A percentile compares a stretch with the other conserved stretches of the same genome.
Evolutionary conservation across 2,329 filamentous ascomycete genomes (phyloP).

Genomic region (Aureobasidium lini): DNA sequence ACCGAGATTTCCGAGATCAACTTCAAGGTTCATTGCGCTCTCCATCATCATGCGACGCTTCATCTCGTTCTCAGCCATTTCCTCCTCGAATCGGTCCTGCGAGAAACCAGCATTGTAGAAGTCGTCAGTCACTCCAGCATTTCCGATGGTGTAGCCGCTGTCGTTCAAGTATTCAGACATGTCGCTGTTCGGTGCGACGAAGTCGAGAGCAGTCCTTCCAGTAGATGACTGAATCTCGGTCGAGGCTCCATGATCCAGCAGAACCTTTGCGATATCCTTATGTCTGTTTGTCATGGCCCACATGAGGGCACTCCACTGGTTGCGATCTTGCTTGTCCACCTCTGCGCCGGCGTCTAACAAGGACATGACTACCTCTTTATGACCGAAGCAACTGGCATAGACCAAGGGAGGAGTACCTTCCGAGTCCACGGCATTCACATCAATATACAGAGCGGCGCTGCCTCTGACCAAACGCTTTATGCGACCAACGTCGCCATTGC

Average conservation of each 20-base stretch:
- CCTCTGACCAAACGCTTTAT: constrained; percentile 70
- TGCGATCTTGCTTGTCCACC: constrained; percentile 89
- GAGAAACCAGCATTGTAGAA: constrained; percentile 91
- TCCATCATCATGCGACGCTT: constrained; percentile 98
- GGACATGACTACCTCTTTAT: constrained; percentile 77
- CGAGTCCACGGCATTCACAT: constrained; percentile 82
- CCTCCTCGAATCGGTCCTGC: constrained; percentile 91
- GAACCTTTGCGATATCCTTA: constrained; percentile 86
- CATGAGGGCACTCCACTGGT: constrained; percentile 97
- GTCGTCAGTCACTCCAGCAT: constrained; percentile 68
- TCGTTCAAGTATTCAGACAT: constrained; percentile 93
- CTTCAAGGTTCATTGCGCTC: constrained; percentile 91
- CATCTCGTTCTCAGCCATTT: constrained; percentile 94
- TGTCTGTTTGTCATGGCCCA: constrained; percentile 99
- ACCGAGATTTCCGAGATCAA: constrained; percentile 89
- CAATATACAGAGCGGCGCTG: constrained; percentile 65
- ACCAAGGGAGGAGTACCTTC: constrained; percentile 95
- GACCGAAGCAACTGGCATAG: constrained; percentile 96
- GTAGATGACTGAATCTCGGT: constrained; percentile 91
- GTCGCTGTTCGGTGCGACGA: constrained; percentile 89
- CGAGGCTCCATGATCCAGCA: constrained; percentile 91
- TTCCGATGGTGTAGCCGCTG: constrained; percentile 85
- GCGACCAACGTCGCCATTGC: constrained; percentile 84
- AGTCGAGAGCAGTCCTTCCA: constrained; percentile 90
- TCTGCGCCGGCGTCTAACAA: constrained; percentile 79